phyloP scores from a whole-genome alignment of 164 flowering plant species.

The Stephania cephalantha region DNA sequence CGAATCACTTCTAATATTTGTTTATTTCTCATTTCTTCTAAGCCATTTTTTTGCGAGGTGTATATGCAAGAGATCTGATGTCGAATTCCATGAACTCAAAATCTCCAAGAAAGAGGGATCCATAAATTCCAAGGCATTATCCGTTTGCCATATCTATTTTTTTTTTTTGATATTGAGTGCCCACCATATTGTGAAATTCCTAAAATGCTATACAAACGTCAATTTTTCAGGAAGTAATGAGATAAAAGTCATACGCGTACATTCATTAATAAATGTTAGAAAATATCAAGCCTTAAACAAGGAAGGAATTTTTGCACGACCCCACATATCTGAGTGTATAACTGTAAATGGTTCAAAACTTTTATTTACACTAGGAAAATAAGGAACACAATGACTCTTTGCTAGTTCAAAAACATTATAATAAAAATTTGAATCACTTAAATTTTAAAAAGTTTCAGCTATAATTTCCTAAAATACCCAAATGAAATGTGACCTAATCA shows the following conservation, averaged over 20 bases:
- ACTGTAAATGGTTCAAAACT: constrained; percentile 4
- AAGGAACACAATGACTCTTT: constrained; percentile 10
- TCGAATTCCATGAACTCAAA: constrained; percentile 9
- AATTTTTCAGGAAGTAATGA: constrained; percentile 8
- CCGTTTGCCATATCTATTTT: constrained; percentile 11
- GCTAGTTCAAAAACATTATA: constrained; percentile 6
- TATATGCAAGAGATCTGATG: constrained; percentile 17
- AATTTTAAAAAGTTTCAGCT: neutral
- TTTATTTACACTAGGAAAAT: constrained; percentile 8
- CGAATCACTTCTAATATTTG: constrained; percentile 15
- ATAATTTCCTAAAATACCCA: neutral
- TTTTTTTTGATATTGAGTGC: constrained; percentile 9
- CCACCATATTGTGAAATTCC: constrained; percentile 7
- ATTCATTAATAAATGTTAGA: constrained; percentile 14
- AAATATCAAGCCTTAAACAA: constrained; percentile 4
- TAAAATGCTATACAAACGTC: constrained; percentile 2
- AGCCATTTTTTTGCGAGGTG: constrained; percentile 18
- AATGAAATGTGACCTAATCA: neutral
- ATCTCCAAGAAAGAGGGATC: neutral
- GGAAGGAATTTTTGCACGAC: constrained; percentile 11
- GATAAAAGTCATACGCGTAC: constrained; percentile 11
- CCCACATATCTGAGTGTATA: constrained; percentile 16
- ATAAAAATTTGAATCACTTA: constrained; percentile 3
- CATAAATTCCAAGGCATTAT: constrained; percentile 8
- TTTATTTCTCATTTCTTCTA: constrained; percentile 11